Base-by-base conservation (phyloP, 208 protist species). In the Endotrypanum monterogeii region DNA sequence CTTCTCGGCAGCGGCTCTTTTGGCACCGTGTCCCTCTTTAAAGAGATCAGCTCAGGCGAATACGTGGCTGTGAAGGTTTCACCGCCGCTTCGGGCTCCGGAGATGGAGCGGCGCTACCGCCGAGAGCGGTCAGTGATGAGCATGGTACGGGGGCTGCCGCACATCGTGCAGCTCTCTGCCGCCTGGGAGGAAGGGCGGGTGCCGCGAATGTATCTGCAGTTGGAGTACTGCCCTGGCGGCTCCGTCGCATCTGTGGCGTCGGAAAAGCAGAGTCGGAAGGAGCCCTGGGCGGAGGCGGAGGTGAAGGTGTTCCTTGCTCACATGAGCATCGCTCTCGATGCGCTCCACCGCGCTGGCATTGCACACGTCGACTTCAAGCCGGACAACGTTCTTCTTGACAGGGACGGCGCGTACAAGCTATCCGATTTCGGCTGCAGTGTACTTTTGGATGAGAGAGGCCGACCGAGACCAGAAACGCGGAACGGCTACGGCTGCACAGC, bases 311-410 rank as follows among this genome's bases (percentile, higher is more conserved):
- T 97, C 48, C 75, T 98, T 39, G 72, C 70, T 11, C 95, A 98
- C 76, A 91, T 97, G 80, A 80, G 89, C 56, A 87, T 96, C 44
- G 95, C 93, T 9, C 83, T 98, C 16, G 81, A 96, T 71, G 96
- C 91, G 28, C 75, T 96, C 73, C 94, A 98, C 71, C 71, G 74
- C 51, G 68, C 73, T 16, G 83, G 88, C 79, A 95, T 98, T 71
- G 91, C 86, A 7, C 97, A 98, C 82, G 76, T 98, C 20, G 97
- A 98, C 85, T 90, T 98, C 66, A 98, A 98, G 76, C 92, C 93
- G 16, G 97, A 98, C 65, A 98, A 98, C 76, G 78, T 98, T 1
- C 78, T 98, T 16, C 79, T 98, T 54, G 94, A 98, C 65, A 83
- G 72, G 12, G 51, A 81, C 28, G 91, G 87, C 1, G 73, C 74